Conservation (phyloP, 148 eudicot genomes). For the Hydrangea macrophylla region DNA sequence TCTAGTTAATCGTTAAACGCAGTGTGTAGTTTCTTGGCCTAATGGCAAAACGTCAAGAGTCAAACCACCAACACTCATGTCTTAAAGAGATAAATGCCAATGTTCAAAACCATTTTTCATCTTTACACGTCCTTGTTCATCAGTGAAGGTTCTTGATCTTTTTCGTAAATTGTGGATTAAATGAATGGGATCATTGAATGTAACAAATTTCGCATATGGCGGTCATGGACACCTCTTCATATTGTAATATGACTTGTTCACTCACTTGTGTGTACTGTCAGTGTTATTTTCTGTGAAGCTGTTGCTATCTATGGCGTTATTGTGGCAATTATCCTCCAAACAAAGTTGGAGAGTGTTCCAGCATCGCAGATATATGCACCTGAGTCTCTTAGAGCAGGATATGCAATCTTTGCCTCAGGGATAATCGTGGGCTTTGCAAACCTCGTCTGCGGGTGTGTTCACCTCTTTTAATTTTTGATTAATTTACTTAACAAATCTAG, state of each 20-base stretch:
- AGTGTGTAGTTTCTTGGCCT: too few species aligned
- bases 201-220: neutral
- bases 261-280: constrained; percentile 22
- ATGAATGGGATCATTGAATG: neutral
- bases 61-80: too few species aligned
- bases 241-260: neutral
- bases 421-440: constrained; percentile 90
- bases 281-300: constrained; percentile 90
- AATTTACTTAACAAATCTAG: neutral
- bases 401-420: constrained; percentile 79
- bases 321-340: constrained; percentile 85
- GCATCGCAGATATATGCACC: constrained; percentile 48
- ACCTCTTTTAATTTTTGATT: neutral
- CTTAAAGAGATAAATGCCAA: too few species aligned
- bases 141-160: too few species aligned
- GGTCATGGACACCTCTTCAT: neutral
- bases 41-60: too few species aligned
- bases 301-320: constrained; percentile 92
- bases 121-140: too few species aligned
- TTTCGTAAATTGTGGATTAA: too few species aligned
- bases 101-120: too few species aligned
- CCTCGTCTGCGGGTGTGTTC: constrained; percentile 49
- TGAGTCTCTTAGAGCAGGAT: constrained; percentile 82
- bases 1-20: too few species aligned
- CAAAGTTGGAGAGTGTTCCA: constrained; percentile 83